These are phyloP conservation scores for Agrocybe praecox DNA, from an alignment of 768 basidiomycete genomes.

Conservation along the genomic window DNA sequence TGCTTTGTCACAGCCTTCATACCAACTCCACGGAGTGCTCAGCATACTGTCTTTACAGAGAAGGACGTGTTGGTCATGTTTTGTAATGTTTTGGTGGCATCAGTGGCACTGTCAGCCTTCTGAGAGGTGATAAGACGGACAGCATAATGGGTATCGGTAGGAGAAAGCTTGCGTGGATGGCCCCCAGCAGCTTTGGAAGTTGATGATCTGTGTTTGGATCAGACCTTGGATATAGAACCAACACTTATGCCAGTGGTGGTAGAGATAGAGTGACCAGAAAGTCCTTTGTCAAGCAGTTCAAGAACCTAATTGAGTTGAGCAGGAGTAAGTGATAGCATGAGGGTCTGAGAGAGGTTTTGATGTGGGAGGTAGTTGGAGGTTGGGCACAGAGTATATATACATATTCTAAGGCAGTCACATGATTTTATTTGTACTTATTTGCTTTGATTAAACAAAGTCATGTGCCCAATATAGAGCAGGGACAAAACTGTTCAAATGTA, in stretches of 20 bases:
- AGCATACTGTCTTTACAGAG: neutral
- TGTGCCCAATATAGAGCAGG: neutral
- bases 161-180: neutral
- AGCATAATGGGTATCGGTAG: neutral
- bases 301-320: neutral
- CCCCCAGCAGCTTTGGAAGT: too few relatives aligned
- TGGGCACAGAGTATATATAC: neutral
- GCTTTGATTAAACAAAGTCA: neutral
- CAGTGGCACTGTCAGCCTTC: constrained; percentile 1
- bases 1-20: too few relatives aligned
- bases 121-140: neutral
- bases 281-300: neutral
- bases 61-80: neutral
- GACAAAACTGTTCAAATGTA: too few relatives aligned
- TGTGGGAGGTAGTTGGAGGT: neutral
- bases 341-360: too few relatives aligned
- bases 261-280: neutral
- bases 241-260: neutral
- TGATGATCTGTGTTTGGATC: neutral
- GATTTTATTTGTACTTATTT: neutral
- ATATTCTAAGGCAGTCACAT: neutral
- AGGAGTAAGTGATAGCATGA: too few relatives aligned
- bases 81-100: neutral
- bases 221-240: neutral
- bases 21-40: too few relatives aligned